Evolutionary conservation across 2,329 filamentous ascomycete species (phyloP), one percentile per base, ranked within the genome.

Genomic region (Pestalotiopsis sp.): DNA sequence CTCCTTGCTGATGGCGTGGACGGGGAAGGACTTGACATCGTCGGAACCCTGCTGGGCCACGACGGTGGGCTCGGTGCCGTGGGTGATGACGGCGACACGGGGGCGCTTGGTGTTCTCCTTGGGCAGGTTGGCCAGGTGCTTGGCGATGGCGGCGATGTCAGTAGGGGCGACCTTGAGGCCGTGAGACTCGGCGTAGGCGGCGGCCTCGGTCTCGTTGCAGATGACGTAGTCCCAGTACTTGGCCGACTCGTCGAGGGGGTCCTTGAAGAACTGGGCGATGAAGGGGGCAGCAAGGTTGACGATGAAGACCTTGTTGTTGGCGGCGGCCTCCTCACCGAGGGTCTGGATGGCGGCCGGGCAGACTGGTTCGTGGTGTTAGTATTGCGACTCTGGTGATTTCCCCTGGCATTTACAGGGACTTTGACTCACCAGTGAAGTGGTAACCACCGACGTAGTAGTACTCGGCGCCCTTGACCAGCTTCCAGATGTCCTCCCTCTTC

Each of bases 191-290:
- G 95, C 93, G 83, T 95, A 99, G 68, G 94, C 87, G 75, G 91
- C 89, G 63, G 95, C 95, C 85, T 99, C 96, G 73, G 93, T 93
- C 90, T 99, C 96, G 85, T 99, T 99, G 78, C 95, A 95, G 80
- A 99, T 93, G 71, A 98, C 87, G 83, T 95, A 97, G 85, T 98
- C 95, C 87, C 94, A 97, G 89, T 97, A 98, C 38, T 93, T 92
- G 66, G 94, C 87, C 67, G 93, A 92, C 76, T 90, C 91, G 82
- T 97, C 94, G 62, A 99, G 89, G 73, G 90, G 92, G 64, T 98
- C 95, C 87, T 98, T 98, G 92, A 98, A 99, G 88, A 98, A 97
- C 80, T 97, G 92, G 52, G 92, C 86, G 78, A 99, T 97, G 87
- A 99, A 99, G 70, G 96, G 96, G 7, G 96, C 96, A 65, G 94